Percentiles rank a stretch among this genome's conserved stretches.
phyloP scores from a whole-genome alignment of 495 filamentous ascomycete genomes.

The Rhizodiscina lignyota region DNA sequence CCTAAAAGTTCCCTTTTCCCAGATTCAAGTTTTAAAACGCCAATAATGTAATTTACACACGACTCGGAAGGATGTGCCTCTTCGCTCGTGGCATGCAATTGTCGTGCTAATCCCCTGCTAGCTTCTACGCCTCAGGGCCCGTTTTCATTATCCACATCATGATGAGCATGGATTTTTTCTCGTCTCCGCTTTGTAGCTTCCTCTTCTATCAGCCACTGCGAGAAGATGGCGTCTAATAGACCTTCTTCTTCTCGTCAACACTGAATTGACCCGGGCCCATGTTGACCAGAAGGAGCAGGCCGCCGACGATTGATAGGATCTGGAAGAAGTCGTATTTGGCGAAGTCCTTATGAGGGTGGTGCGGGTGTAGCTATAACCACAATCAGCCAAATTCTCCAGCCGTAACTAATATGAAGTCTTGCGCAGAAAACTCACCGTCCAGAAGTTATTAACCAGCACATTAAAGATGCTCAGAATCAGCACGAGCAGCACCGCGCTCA shows the following conservation, averaged over 20 bases:
- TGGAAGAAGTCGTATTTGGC: constrained; percentile 99
- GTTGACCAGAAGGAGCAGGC: constrained; percentile 89
- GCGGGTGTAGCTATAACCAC: constrained; percentile 63
- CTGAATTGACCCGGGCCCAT: constrained; percentile 95
- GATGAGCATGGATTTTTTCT: too few relatives aligned
- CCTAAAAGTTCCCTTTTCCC: too few relatives aligned
- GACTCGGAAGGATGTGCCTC: too few relatives aligned
- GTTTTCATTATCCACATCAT: too few relatives aligned
- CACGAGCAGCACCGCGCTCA: constrained; percentile 84
- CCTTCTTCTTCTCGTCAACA: constrained; percentile 99
- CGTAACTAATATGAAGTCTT: constrained; percentile 1
- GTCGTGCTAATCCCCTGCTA: too few relatives aligned
- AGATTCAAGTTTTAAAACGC: too few relatives aligned
- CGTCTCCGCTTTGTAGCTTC: too few relatives aligned
- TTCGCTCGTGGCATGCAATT: too few relatives aligned
- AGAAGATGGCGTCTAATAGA: constrained; percentile 83
- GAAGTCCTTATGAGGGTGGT: constrained; percentile 98
- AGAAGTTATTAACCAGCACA: constrained; percentile 97
- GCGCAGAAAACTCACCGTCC: constrained; percentile 65
- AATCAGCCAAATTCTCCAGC: constrained; percentile 3
- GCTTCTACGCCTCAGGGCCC: too few relatives aligned
- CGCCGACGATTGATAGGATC: constrained; percentile 95
- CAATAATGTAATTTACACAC: too few relatives aligned
- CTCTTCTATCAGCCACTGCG: too few relatives aligned
- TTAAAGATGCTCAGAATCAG: constrained; percentile 94